Conservation (phyloP, 768 basidiomycete genomes). For the Pleurotus cornucopiae region DNA sequence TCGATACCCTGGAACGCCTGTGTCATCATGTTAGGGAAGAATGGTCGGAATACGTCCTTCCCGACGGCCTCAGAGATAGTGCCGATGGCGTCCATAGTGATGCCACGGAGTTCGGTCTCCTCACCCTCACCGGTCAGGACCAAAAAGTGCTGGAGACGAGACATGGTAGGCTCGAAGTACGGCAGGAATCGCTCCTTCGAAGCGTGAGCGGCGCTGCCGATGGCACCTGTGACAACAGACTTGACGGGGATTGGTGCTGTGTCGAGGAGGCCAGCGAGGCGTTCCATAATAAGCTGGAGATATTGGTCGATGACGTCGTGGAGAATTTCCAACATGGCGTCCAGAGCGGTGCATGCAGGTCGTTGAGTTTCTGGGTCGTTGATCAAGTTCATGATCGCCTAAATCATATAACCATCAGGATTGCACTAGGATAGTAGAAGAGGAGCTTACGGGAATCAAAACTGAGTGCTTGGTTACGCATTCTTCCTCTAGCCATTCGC, state of each 20-base stretch:
- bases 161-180: conserved; percentile 92
- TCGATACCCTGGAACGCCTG: conserved; percentile 88
- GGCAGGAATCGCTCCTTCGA: conserved; percentile 87
- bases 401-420: not conserved
- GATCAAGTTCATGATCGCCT: conserved; percentile 91
- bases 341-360: conserved; percentile 94
- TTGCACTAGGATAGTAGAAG: not conserved
- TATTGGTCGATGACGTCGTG: conserved; percentile 89
- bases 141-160: conserved; percentile 84
- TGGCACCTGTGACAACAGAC: conserved; percentile 93
- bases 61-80: conserved; percentile 98
- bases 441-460: conserved; percentile 73
- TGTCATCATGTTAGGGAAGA: conserved; percentile 95
- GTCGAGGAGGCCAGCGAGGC: conserved; percentile 81
- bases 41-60: conserved; percentile 89
- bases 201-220: conserved; percentile 96
- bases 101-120: conserved; percentile 91
- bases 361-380: conserved; percentile 84
- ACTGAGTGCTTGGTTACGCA: conserved; percentile 77
- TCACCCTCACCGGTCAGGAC: conserved; percentile 83
- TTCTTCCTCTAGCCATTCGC: conserved; percentile 96
- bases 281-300: conserved; percentile 91
- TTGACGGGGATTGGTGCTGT: conserved; percentile 85
- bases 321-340: conserved; percentile 92
- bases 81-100: conserved; percentile 98